Evolutionary conservation across 2,329 filamentous ascomycete genomes (phyloP).

Genomic region (Phyllosticta citribraziliensis): DNA sequence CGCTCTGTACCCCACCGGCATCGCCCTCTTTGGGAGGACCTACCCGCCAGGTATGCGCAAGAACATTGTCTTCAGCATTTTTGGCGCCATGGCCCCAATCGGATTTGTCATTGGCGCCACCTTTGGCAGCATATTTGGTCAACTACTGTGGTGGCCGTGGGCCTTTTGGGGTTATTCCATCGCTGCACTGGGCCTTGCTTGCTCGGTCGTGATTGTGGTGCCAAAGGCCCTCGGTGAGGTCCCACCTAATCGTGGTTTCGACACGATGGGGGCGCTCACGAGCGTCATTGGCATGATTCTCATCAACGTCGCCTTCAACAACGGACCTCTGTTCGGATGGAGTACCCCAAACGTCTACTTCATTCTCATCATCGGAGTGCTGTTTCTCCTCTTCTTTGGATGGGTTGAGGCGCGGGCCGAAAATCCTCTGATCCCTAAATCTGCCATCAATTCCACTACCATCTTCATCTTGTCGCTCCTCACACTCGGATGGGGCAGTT

Average conservation of each 20-base stretch:
- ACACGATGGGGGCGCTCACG: constrained; percentile 18
- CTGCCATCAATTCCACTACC: constrained; percentile 20
- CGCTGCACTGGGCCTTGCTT: constrained; percentile 12
- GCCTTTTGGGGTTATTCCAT: constrained; percentile 19
- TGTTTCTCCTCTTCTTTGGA: constrained; percentile 16
- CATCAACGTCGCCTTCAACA: constrained; percentile 23
- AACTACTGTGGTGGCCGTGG: constrained; percentile 25
- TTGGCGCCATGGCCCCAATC: constrained; percentile 27
- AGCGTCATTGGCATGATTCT: constrained; percentile 19
- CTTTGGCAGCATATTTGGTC: constrained; percentile 25
- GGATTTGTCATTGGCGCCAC: constrained; percentile 26
- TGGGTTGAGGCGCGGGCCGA: constrained; percentile 21
- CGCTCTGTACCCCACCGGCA: constrained; percentile 27
- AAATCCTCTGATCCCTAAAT: constrained; percentile 21
- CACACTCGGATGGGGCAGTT: constrained; percentile 21
- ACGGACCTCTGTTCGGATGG: constrained; percentile 21
- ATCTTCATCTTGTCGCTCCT: constrained; percentile 20
- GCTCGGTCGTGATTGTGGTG: constrained; percentile 13
- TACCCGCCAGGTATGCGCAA: constrained; percentile 28
- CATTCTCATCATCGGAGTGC: constrained; percentile 19
- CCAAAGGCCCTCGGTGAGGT: constrained; percentile 13
- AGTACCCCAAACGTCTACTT: constrained; percentile 19
- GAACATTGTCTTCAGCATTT: constrained; percentile 29
- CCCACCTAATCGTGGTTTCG: constrained; percentile 15
- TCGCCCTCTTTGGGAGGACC: constrained; percentile 26